Percentiles rank a stretch among this genome's conserved stretches.
phyloP scores from a whole-genome alignment of 768 basidiomycete species.

The Sarcodon sp. region DNA sequence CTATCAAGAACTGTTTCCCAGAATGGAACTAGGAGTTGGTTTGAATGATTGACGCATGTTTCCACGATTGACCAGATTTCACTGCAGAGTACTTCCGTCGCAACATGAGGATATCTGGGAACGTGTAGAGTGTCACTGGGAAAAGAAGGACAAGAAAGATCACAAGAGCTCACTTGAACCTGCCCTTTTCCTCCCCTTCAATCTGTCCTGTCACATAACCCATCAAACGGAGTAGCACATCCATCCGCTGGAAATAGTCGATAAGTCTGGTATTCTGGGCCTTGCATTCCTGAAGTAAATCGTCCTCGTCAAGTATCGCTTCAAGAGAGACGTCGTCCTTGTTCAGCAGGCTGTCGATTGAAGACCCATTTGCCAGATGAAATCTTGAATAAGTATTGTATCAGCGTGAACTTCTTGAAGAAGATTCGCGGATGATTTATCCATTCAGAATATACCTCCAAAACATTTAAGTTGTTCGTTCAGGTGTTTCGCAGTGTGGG shows the following conservation, averaged over 20 bases:
- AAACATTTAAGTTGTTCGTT: slow-evolving; percentile 20
- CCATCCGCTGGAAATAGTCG: slow-evolving; percentile 74
- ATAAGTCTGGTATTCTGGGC: slow-evolving; percentile 82
- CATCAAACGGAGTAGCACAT: slow-evolving; percentile 68
- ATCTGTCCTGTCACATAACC: slow-evolving; percentile 84
- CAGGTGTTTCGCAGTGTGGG: background rate
- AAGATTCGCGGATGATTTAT: too few relatives aligned
- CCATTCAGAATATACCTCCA: slow-evolving; percentile 26
- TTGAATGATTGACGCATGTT: slow-evolving; percentile 62
- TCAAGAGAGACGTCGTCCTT: slow-evolving; percentile 85
- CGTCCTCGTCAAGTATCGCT: slow-evolving; percentile 86
- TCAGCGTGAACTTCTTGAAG: background rate
- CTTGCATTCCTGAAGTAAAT: slow-evolving; percentile 92
- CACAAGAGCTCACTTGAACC: slow-evolving; percentile 58
- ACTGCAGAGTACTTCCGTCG: slow-evolving; percentile 91
- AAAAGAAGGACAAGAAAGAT: slow-evolving; percentile 4
- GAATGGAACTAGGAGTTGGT: slow-evolving; percentile 71
- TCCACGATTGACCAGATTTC: slow-evolving; percentile 94
- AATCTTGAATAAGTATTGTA: slow-evolving; percentile 39
- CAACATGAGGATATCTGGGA: slow-evolving; percentile 78
- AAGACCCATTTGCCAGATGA: slow-evolving; percentile 80
- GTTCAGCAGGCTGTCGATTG: slow-evolving; percentile 84
- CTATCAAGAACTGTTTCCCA: slow-evolving; percentile 84
- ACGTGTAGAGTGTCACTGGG: slow-evolving; percentile 4
- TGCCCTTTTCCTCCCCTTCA: slow-evolving; percentile 64